Conservation (phyloP, 352 stramenopile genomes). For the Phytopythium mirpurense region DNA sequence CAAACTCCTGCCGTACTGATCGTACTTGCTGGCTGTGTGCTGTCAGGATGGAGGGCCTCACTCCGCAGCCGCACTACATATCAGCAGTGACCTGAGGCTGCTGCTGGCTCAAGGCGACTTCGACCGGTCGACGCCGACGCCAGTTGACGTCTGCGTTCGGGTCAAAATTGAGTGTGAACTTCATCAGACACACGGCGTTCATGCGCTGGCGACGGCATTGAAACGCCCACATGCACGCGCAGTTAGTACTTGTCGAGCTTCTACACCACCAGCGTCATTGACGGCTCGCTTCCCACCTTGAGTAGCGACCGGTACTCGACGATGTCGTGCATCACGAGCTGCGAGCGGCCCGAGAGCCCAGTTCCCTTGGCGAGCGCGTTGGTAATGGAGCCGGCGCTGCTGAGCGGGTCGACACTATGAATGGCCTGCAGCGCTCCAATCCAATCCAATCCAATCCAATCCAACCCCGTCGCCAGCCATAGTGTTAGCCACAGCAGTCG, state of each 20-base stretch:
- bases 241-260: not conserved
- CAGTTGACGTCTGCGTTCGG: slow-evolving; percentile 51
- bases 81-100: too few relatives aligned
- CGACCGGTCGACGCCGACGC: slow-evolving; percentile 10
- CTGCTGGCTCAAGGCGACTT: too few relatives aligned
- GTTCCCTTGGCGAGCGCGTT: slow-evolving; percentile 34
- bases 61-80: too few relatives aligned
- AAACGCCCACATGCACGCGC: not conserved
- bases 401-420: slow-evolving; percentile 39
- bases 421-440: slow-evolving; percentile 13
- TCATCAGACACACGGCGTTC: slow-evolving; percentile 65
- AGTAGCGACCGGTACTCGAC: slow-evolving; percentile 53
- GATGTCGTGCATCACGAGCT: slow-evolving; percentile 43
- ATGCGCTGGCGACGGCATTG: too few relatives aligned
- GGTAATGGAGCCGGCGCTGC: slow-evolving; percentile 24
- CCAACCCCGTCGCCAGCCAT: not conserved
- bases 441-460: not conserved
- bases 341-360: slow-evolving; percentile 28
- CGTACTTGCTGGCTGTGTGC: too few relatives aligned
- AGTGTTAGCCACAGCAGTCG: too few relatives aligned
- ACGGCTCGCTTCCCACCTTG: slow-evolving; percentile 34
- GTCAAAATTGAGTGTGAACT: slow-evolving; percentile 75
- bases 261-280: not conserved
- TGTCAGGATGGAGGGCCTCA: too few relatives aligned
- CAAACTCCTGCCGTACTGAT: too few relatives aligned